Evolutionary conservation across 257 asterid species (phyloP), one percentile per base, ranked within the genome.

Genomic region (Rauvolfia tetraphylla): DNA sequence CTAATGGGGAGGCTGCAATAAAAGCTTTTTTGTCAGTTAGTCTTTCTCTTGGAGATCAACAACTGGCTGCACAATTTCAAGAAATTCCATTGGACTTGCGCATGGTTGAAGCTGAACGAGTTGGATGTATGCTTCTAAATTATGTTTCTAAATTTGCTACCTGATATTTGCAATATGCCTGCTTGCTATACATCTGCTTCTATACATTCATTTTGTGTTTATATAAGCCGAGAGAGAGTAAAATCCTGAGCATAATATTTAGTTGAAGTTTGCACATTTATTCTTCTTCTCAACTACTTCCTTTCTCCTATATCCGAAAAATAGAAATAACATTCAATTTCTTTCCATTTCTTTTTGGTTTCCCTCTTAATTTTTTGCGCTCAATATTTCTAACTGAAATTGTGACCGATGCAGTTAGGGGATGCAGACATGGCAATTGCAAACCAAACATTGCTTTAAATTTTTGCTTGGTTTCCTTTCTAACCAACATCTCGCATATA

Each of bases 11-110:
- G 80, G 88, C 90, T 79, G 73, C 95, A 17, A 85, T 93, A 25
- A 87, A 92, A 80, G 96, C 89, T n/a, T 91, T 86, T 81, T 82
- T 85, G 56, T 83, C 93, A 65, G 75, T 80, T 67, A 83, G 68
- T 78, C 86, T 92, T 68, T 90, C 96, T 62, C 90, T 95, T 83
- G 98, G 99, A 75, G 95, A 91, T 78, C 97, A 89, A 79, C 96
- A 85, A 57, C 90, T 95, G 79, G 99, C 99, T 62, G 89, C 96
- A 49, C 98, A 95, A 72, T 95, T 95, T 81, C 99, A 93, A 76
- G 99, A 95, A 85, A 89, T 95, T 81, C 93, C 97, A 2, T 79
- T 91, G 85, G 98, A 91, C 80, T 80, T 90, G 62, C 89, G 96
- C 75, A 88, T 93, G 98, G 85, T 93, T 78, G 99, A 91, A 86